Evolutionary conservation across 495 filamentous ascomycete genomes (phyloP), one percentile per base, ranked within the genome.

Genomic region (Aspergillus kassunensis): DNA sequence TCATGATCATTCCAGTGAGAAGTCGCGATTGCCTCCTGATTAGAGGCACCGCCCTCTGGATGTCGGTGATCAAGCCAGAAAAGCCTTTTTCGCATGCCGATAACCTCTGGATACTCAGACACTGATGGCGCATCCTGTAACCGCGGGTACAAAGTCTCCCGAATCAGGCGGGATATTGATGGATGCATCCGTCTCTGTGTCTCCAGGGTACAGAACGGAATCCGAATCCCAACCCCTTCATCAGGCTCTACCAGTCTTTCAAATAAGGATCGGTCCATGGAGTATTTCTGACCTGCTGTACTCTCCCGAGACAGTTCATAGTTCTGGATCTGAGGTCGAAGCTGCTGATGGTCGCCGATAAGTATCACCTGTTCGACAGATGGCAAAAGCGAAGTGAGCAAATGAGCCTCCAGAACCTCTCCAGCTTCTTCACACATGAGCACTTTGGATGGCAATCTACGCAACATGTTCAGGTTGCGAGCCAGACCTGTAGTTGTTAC

Each of bases 121-220:
- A 88, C 83, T 1, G 58, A 69, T 3, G 68, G 60, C 21, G 73
- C 68, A 60, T 91, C 89, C 49, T 79, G 49, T 2, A 95, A 65
- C 0, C 68, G 46, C 1, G 86, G 82, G 59, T 95, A 93, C 2
- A 86, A 57, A 0, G 86, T 83, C 2, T 72, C 66, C 1, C 84
- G 71, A 25, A 86, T 56, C 4, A 87, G 72, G 4, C 74, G 64
- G 7, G 86, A 71, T 33, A 91, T 85, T 0, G 72, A 80, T 4
- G 88, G 88, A 60, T 86, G 80, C 88, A 93, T 93, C n/a, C 86
- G 76, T 18, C 87, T 71, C 62, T 93, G 87, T 15, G 75, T 82
- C 44, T 87, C 70, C 23, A 91, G 66, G 0, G 72, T 77, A 49
- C 71, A 74, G 49, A 75, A 79, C 2, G 85, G 84, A 2, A 89